phyloP scores from a whole-genome alignment of 2,329 filamentous ascomycete species.

The Neophaeococcomyces aloes region DNA sequence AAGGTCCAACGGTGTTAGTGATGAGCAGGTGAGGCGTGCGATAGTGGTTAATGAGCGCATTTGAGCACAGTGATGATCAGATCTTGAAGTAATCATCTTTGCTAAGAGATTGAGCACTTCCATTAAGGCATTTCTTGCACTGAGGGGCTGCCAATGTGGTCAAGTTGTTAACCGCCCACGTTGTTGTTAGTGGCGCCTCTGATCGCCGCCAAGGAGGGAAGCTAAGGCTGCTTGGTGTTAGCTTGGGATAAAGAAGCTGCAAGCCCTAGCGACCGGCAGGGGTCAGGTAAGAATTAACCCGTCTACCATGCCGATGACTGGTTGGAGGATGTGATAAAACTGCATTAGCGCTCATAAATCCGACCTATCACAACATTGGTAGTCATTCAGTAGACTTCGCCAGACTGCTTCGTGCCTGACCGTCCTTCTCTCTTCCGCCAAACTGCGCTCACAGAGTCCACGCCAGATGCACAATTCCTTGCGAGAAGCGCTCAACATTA shows the following conservation, averaged over 20 bases:
- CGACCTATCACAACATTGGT: not conserved
- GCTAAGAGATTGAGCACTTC: constrained; percentile 2
- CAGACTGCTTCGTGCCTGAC: constrained; percentile 5
- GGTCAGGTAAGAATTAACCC: not conserved
- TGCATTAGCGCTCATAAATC: constrained; percentile 1
- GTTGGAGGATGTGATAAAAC: constrained; percentile 2
- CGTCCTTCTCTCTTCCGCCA: not conserved
- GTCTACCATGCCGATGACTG: not conserved
- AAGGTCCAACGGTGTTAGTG: not conserved
- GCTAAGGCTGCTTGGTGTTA: not conserved
- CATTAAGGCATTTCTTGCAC: not conserved
- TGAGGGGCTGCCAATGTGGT: constrained; percentile 5
- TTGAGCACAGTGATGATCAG: constrained; percentile 4
- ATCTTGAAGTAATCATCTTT: not conserved
- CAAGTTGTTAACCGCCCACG: not conserved
- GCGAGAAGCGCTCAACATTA: constrained; percentile 1
- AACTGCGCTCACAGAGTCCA: not conserved
- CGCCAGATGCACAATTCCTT: constrained; percentile 3
- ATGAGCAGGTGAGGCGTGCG: not conserved
- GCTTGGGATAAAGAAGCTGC: not conserved
- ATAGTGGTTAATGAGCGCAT: constrained; percentile 1
- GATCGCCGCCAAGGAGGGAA: not conserved
- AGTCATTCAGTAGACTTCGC: not conserved
- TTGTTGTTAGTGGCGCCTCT: constrained; percentile 5
- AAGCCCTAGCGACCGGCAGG: not conserved